Conservation (phyloP, 257 asterid genomes). For the Petunia secreta region DNA sequence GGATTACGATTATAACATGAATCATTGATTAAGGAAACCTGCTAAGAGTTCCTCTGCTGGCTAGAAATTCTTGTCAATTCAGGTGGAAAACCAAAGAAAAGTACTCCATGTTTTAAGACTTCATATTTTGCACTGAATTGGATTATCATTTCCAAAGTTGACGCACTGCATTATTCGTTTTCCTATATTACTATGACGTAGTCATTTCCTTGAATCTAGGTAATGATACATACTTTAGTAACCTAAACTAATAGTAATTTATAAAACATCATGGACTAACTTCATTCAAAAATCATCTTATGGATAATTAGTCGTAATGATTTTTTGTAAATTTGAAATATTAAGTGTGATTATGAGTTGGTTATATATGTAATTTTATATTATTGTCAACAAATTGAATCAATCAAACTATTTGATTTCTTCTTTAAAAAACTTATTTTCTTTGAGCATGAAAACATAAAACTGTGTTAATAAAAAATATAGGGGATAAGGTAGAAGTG, state of each 20-base stretch:
- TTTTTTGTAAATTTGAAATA: not conserved
- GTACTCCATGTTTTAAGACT: no score
- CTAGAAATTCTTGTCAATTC: no score
- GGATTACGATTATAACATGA: no score
- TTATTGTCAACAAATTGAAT: not conserved
- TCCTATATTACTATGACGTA: not conserved
- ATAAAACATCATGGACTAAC: not conserved
- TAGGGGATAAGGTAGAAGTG: no score
- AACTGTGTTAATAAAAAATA: no score
- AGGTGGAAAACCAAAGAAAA: no score
- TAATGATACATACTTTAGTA: not conserved
- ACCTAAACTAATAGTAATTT: not conserved
- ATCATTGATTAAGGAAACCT: no score
- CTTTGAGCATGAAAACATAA: no score
- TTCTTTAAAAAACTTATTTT: no score
- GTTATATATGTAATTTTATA: not conserved
- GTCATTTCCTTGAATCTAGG: not conserved
- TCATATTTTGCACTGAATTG: no score
- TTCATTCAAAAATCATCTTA: not conserved
- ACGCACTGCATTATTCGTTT: not conserved
- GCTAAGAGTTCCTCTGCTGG: no score
- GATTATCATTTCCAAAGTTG: no score
- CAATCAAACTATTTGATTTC: not conserved
- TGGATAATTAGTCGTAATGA: not conserved
- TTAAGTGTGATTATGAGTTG: not conserved